Base-by-base conservation (phyloP, 169 alveolate genomes). In the Babesia caballi region DNA sequence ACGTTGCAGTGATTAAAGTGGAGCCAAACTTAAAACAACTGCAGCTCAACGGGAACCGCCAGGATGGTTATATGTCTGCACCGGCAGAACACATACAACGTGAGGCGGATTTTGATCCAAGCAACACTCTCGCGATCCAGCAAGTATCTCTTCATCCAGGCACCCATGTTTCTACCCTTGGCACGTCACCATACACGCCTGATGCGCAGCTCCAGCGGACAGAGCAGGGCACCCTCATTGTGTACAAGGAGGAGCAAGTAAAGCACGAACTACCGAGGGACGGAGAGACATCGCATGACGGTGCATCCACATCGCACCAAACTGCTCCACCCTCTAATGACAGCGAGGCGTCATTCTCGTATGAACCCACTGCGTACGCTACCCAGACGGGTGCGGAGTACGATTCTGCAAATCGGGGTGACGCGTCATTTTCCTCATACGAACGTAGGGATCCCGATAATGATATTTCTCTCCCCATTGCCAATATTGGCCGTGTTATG, bases 401-500 rank as follows among this genome's bases (percentile, higher is more conserved):
- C 21, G 73, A 63, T 23, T 5, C 60, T 0, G n/a, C 4, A 15
- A 6, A 60, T 25, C 73, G 46, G 58, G 35, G 73, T 11, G 49
- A 53, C 46, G 38, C 28, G 28, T 63, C 73, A 7, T 63, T 61
- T 17, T 4, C 72, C 4, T 59, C 60, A n/a, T 61, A 46, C 23
- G 73, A 63, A 30, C 58, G 73, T 17, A 21, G 73, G 9, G 73
- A 63, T 3, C 30, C 3, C 11, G 73, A 63, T 0, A 32, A 40
- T 32, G 73, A 63, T 4, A 44, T 54, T 23, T 47, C 91, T 53
- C 87, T 96, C 23, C 99, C 98, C 40, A 94, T 96, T 32, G 98
- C 99, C 7, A 96, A 96, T 71, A 94, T 96, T 6, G 91, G 96
- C 25, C 88, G 99, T 63, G 93, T 96, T 32, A 96, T 96, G 97